Conservation (phyloP, 768 basidiomycete species). For the Plicaturopsis crispa region DNA sequence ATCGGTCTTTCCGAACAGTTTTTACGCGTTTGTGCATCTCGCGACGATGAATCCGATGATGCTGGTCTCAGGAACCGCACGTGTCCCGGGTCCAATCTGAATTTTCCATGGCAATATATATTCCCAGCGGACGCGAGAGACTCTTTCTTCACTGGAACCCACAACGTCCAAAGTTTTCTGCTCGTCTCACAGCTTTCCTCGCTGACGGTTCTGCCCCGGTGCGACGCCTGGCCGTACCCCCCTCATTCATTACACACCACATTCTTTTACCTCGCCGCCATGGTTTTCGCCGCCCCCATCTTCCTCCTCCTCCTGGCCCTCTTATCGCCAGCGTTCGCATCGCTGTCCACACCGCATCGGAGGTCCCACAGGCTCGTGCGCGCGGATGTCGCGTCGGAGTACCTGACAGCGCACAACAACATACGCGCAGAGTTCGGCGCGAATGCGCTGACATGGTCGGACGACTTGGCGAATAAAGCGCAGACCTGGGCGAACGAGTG, state of each 20-base stretch:
- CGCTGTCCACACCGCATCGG: constrained; percentile 9
- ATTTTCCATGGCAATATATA: no score
- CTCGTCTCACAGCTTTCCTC: neutral
- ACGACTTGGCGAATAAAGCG: constrained; percentile 36
- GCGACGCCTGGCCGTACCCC: constrained; percentile 7
- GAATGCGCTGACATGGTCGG: constrained; percentile 39
- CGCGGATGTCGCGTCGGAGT: constrained; percentile 13
- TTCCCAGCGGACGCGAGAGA: no score
- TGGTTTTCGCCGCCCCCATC: constrained; percentile 21
- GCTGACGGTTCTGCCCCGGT: constrained; percentile 6
- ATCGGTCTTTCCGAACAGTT: no score
- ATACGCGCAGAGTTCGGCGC: constrained; percentile 37
- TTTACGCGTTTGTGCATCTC: no score
- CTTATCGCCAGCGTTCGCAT: constrained; percentile 8
- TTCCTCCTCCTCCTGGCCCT: constrained; percentile 15
- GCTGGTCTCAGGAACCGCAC: no score
- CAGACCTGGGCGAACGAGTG: constrained; percentile 44
- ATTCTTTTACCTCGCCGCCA: constrained; percentile 24
- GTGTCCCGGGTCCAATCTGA: no score
- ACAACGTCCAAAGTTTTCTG: no score
- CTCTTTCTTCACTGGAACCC: no score
- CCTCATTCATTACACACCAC: constrained; percentile 27
- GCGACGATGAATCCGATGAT: no score
- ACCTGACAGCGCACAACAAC: constrained; percentile 41
- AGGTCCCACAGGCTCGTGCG: constrained; percentile 6